Evolutionary conservation across 2,329 filamentous ascomycete species (phyloP), one percentile per base, ranked within the genome.

Genomic region (Lachnellula willkommii): DNA sequence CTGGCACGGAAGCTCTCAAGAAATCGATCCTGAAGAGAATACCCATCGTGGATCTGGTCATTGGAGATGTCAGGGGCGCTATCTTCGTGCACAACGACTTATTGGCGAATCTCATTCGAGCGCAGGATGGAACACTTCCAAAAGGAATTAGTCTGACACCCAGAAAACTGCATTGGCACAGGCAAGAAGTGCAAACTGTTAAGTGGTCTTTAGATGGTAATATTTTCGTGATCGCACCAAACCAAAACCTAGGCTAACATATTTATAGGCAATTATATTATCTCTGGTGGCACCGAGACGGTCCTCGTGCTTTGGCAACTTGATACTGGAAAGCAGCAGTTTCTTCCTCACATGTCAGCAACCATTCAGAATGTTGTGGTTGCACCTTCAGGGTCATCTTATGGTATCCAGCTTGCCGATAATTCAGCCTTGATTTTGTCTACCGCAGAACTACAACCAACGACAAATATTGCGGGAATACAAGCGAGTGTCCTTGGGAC

Each of bases 131-230:
- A 26, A 59, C 48, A 24, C n/a, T 60, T 36, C 51, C 60, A 7
- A 54, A 61, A 39, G 65, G 60, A n/a, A 58, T 66, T 8, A 70
- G 51, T 70, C 74, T 66, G 74, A 75, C 63, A 72, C 81, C 42
- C 36, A 84, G 86, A 55, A 88, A 87, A 60, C 77, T 92, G 52
- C 94, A 97, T 71, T 99, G 94, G 94, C 94, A 99, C 72, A 82
- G 91, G 65, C 85, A 86, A 64, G 83, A 87, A 49, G 91, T 96
- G 8, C 86, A 88, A 65, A 81, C 89, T 9, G 79, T 96, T 56
- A 95, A 94, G 71, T 97, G 92, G 89, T 96, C 94, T 14, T 79
- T 79, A 63, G 94, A 99, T 78, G 92, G 93, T 90, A 79, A 68
- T 78, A 63, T 40, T 40, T 40, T 5, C 37, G 47, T 28, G 47